A percentile compares a stretch with the other conserved stretches of the same genome.
phyloP scores from a whole-genome alignment of 148 eudicot species.

The Beta vulgaris region DNA sequence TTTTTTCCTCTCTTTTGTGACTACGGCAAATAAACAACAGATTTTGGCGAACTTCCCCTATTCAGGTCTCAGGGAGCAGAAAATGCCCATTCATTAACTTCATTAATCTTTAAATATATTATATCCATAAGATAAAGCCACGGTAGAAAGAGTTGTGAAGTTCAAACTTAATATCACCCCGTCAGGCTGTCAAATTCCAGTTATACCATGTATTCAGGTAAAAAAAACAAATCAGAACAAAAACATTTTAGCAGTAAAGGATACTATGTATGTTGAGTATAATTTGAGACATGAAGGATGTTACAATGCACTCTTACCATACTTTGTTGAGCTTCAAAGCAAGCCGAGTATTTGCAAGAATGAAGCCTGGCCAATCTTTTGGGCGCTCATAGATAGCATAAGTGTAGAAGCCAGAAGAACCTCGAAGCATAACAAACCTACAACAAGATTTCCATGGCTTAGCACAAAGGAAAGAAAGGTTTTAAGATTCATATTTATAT shows the following conservation, averaged over 20 bases:
- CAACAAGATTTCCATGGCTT: background rate
- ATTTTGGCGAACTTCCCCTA: background rate
- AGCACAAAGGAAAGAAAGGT: background rate
- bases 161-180: background rate
- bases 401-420: conserved; percentile 65
- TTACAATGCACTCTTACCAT: conserved; percentile 25
- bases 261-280: background rate
- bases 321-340: conserved; percentile 64
- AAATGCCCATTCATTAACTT: background rate
- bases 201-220: too few species aligned
- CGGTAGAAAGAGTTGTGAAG: background rate
- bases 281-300: background rate
- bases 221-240: background rate
- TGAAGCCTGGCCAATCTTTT: conserved; percentile 54
- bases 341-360: conserved; percentile 57
- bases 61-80: background rate
- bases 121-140: background rate
- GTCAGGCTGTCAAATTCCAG: background rate
- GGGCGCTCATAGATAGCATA: conserved; percentile 65
- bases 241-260: too few species aligned
- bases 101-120: background rate
- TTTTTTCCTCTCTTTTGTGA: background rate
- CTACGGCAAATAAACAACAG: background rate
- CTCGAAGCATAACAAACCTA: conserved; percentile 61
- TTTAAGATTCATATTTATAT: background rate